A percentile compares a stretch with the other conserved stretches of the same genome.
Evolutionary conservation across 2,329 filamentous ascomycete species (phyloP).

Genomic region (Fusarium sp.): DNA sequence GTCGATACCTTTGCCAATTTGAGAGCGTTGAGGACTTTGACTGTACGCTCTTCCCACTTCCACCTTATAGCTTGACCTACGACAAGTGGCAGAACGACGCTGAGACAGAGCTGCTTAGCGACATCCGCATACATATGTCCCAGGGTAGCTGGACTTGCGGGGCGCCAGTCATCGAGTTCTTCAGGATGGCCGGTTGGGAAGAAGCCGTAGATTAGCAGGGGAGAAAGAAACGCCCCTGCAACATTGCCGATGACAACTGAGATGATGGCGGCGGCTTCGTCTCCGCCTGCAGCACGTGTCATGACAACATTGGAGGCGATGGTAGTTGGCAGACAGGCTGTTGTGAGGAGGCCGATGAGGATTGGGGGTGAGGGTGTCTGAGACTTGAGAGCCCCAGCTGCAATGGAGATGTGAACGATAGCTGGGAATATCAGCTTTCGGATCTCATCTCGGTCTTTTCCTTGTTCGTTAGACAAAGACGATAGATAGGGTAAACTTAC

Average conservation of each 20-base stretch:
- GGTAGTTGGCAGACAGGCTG: constrained; percentile 78
- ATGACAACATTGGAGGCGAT: constrained; percentile 81
- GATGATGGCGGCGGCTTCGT: constrained; percentile 74
- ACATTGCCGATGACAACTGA: constrained; percentile 80
- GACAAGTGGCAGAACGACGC: constrained; percentile 73
- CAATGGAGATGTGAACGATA: constrained; percentile 62
- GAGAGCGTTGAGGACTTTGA: constrained; percentile 66
- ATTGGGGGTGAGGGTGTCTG: constrained; percentile 73
- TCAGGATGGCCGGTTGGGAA: constrained; percentile 59
- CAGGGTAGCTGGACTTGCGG: constrained; percentile 65
- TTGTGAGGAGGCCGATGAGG: constrained; percentile 75
- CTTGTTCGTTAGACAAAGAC: not conserved
- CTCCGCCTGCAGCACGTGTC: constrained; percentile 77
- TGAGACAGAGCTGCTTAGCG: constrained; percentile 76
- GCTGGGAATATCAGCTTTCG: constrained; percentile 51
- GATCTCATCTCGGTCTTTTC: not conserved
- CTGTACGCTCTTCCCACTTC: constrained; percentile 64
- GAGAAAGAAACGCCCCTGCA: constrained; percentile 75
- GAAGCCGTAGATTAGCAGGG: constrained; percentile 73
- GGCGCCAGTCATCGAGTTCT: constrained; percentile 70
- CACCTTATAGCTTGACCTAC: constrained; percentile 72
- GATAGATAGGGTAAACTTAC: constrained; percentile 49
- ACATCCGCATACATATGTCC: constrained; percentile 74
- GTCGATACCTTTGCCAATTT: constrained; percentile 65
- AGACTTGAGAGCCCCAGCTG: constrained; percentile 62